Base-by-base conservation (phyloP, 169 alveolate species). In the Babesia caballi region DNA sequence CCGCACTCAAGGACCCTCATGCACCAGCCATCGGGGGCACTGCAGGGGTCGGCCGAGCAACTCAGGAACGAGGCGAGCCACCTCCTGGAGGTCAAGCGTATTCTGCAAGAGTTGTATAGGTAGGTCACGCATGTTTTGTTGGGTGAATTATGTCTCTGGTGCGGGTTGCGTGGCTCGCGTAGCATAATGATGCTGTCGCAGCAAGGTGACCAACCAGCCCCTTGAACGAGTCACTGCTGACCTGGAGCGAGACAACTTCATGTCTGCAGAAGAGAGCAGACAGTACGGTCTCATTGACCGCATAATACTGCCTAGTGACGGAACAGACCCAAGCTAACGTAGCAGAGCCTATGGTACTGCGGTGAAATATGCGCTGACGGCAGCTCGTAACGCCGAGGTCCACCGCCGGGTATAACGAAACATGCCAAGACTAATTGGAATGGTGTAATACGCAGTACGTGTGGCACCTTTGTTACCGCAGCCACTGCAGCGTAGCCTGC, bases 231-330 rank as follows among this genome's bases (percentile, higher is more conserved):
- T 86, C 7, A 84, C 72, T 30, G 74, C 82, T 47, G 92, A 91
- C 66, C 65, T 89, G 21, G 94, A 83, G 67, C 83, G 95, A 25
- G 93, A 89, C 38, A 82, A 85, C 72, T 91, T 84, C 88, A 91
- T 91, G 95, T 83, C 93, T n/a, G 91, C 93, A 0, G 84, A 82
- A 52, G 94, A 91, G 51, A 87, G 91, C 36, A 74, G 75, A 23
- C 35, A 70, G 60, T 91, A 91, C 47, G 95, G 95, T 42, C 82
- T 91, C 53, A 67, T 91, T 25, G 95, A 91, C 41, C 85, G 90
- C 28, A 83, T 91, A 38, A 65, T 90, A 47, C 27, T 11, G 8
- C 56, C 44, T 59, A 47, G 35, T 47, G 56, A 47, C 25, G 19
- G 5, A 25, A 5, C 27, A 19, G 56, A 7, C 25, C n/a, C n/a